Evolutionary conservation across 768 basidiomycete species (phyloP), one percentile per base, ranked within the genome.

Genomic region (Tephrocybe sp.): DNA sequence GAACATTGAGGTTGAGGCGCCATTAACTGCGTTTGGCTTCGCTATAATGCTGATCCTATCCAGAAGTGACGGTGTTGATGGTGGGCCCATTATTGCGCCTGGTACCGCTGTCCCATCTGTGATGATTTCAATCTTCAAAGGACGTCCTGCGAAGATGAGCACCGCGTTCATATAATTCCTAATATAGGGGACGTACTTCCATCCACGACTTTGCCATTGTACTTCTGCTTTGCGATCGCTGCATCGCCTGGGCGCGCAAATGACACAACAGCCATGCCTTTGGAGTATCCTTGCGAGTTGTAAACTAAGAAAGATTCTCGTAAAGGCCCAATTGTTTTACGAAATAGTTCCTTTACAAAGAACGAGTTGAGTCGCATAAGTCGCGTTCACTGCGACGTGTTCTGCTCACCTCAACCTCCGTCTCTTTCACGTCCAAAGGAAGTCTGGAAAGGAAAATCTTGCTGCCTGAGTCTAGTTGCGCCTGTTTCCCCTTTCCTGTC

Each of bases 171-270:
- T 15, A 36, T 11, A 30, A 24, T 33, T 23, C 54, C 43, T 14
- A 52, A 32, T 32, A 37, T 42, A 51, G 17, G 21, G n/a, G 41
- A 74, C 77, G 65, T 55, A 79, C 80, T 71, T 46, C 77, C 78
- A 60, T 91, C 89, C 18, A 91, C 81, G 45, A 88, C 78, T 68
- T 88, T 88, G 39, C 86, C 86, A 57, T 90, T 74, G 59, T 88
- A 91, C 67, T 87, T 90, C 21, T 72, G 63, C 33, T 79, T 78
- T 8, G 89, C 89, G 34, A 80, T 55, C 1, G 64, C 69, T 7
- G 89, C 89, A 66, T 89, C 86, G 1, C 75, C 81, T 7, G 77
- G 55, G 26, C 84, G 77, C 58, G 83, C 77, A 60, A 91, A 91
- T 0, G 72, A 60, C 2, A 90, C 85, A 12, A 91, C 66, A 2